Evolutionary conservation across 768 basidiomycete species (phyloP).

Genomic region (Sporobolomyces pararoseus): DNA sequence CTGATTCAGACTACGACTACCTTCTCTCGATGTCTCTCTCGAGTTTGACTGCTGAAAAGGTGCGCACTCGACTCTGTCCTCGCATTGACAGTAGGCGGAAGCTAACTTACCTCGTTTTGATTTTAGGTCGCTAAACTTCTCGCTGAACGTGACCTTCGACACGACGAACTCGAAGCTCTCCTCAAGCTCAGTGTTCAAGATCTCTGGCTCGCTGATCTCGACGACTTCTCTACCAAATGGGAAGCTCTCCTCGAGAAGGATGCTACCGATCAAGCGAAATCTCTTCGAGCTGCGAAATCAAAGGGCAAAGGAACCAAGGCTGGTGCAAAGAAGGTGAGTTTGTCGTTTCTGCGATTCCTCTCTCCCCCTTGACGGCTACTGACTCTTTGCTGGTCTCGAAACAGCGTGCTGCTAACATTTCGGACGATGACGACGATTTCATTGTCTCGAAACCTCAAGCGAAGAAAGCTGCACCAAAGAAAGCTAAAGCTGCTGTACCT

Average conservation of each 20-base stretch:
- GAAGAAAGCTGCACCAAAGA: slow-evolving; percentile 14
- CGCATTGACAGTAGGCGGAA: background rate
- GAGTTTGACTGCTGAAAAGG: slow-evolving; percentile 91
- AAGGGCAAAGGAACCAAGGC: slow-evolving; percentile 30
- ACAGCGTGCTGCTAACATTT: slow-evolving; percentile 19
- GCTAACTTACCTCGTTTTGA: background rate
- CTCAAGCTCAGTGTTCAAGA: slow-evolving; percentile 73
- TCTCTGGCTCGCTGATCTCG: slow-evolving; percentile 86
- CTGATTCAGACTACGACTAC: slow-evolving; percentile 78
- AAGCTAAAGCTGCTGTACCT: slow-evolving; percentile 17
- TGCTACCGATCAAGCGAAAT: slow-evolving; percentile 9
- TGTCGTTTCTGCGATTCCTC: background rate
- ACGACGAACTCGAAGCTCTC: slow-evolving; percentile 69
- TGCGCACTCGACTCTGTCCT: slow-evolving; percentile 45
- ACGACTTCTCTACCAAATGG: slow-evolving; percentile 77
- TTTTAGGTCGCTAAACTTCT: slow-evolving; percentile 77
- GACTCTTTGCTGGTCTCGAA: background rate
- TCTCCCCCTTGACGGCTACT: background rate
- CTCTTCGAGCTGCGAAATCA: slow-evolving; percentile 24
- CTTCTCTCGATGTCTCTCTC: slow-evolving; percentile 90
- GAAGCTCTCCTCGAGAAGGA: slow-evolving; percentile 41
- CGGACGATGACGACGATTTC: slow-evolving; percentile 36
- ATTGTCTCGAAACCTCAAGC: slow-evolving; percentile 37
- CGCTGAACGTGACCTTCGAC: slow-evolving; percentile 74
- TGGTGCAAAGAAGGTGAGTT: background rate